Base-by-base conservation (phyloP, 352 stramenopile species). In the Globisporangium cystogenes region DNA sequence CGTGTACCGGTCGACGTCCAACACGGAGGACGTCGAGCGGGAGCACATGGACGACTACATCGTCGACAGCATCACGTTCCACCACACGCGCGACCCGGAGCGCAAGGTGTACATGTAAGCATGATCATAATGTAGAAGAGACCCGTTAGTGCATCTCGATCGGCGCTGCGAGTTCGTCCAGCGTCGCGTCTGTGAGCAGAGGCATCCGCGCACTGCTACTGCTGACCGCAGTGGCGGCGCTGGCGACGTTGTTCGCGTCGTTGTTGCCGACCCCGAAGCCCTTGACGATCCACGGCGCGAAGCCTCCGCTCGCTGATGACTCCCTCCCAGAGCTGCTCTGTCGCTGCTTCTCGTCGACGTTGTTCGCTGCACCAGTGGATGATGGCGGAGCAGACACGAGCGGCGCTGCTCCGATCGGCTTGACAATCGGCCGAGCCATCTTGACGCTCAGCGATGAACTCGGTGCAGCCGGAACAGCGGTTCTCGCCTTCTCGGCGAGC, bases 61-160 rank as follows among this genome's bases (percentile, higher is more conserved):
- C 7, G 64, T 81, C 37, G 70, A 84, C 18, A 68, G 57, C 21
- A 73, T 76, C 49, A 65, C 55, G n/a, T 58, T 72, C 36, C 56
- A 66, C 47, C 53, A 60, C 36, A 39, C 37, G 31, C 31, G 41
- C 29, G 51, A 51, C 33, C 48, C 44, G 4, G 29, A 45, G 27
- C 31, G 35, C 29, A 55, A 55, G 16, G 37, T 55, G 23, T 55
- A 23, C 47, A 42, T 52, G 47, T 52, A 48, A n/a, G 7, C 11
- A 29, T 29, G 3, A 29, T 29, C 26, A 29, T 21, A 6, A 20
- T 20, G 37, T 43, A 43, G 37, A 43, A 43, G 5, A 12, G 5
- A 4, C 7, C 37, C 24, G 18, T 43, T 8, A 43, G 18, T 43
- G 37, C 37, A 59, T 59, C 31, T 59, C 53, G 11, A 59, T 59